Percentiles rank a stretch among this genome's conserved stretches.
phyloP scores from a whole-genome alignment of 1,284 basidiomycete genomes.

The Ceratorhiza oryzae-sativae region DNA sequence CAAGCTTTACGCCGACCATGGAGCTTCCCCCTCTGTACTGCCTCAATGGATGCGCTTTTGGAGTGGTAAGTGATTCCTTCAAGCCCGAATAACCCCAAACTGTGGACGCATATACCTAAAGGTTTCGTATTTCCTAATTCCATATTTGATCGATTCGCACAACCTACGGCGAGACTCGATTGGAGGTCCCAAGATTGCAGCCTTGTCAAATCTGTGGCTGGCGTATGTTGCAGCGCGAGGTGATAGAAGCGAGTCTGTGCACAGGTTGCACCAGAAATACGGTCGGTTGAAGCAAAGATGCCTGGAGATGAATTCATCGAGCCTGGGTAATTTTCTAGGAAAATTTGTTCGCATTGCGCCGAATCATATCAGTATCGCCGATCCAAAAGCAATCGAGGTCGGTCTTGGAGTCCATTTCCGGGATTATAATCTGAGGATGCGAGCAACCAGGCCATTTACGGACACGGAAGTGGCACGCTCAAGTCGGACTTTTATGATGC shows the following conservation, averaged over 20 bases:
- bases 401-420: background rate
- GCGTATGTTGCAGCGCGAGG: slow-evolving; percentile 70
- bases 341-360: slow-evolving; percentile 83
- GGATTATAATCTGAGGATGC: background rate
- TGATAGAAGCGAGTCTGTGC: slow-evolving; percentile 77
- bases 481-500: slow-evolving; percentile 85
- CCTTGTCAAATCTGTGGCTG: slow-evolving; percentile 81
- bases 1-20: no score
- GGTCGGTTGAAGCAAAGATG: slow-evolving; percentile 74
- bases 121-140: slow-evolving; percentile 56
- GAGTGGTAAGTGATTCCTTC: background rate
- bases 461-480: slow-evolving; percentile 70
- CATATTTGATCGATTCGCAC: slow-evolving; percentile 66
- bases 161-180: slow-evolving; percentile 58
- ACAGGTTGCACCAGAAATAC: slow-evolving; percentile 76
- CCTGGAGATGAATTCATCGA: slow-evolving; percentile 54
- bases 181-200: slow-evolving; percentile 80
- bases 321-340: slow-evolving; percentile 57
- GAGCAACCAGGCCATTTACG: slow-evolving; percentile 58
- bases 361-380: slow-evolving; percentile 85
- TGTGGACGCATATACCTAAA: no score
- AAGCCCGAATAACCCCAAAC: background rate
- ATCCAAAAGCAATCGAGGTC: slow-evolving; percentile 65
- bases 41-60: background rate
- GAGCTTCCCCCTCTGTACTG: background rate